Evolutionary conservation across 2,329 filamentous ascomycete species (phyloP).

Genomic region (Colletotrichum lini): DNA sequence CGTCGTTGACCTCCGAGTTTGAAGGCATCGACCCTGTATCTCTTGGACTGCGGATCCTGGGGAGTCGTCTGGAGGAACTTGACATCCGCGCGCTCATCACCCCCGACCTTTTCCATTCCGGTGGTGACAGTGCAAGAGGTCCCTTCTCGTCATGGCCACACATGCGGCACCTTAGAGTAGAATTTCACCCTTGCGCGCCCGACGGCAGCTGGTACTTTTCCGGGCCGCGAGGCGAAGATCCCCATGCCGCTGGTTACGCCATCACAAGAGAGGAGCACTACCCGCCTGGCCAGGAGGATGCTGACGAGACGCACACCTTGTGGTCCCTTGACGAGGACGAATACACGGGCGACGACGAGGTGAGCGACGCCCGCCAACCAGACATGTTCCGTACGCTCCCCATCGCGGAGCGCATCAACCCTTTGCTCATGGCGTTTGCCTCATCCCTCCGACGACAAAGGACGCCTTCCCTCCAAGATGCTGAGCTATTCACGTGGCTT

Average conservation of each 20-base stretch:
- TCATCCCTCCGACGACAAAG: slow-evolving; percentile 36
- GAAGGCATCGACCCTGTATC: slow-evolving; percentile 20
- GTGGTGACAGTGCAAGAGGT: too few species aligned
- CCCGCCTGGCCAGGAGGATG: slow-evolving; percentile 31
- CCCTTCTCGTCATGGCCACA: too few species aligned
- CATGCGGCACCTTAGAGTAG: too few species aligned
- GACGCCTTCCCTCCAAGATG: slow-evolving; percentile 44
- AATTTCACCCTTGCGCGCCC: too few species aligned
- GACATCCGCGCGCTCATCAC: background rate
- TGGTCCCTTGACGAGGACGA: slow-evolving; percentile 38
- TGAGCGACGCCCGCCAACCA: background rate
- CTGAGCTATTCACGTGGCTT: slow-evolving; percentile 45
- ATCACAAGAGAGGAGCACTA: slow-evolving; percentile 44
- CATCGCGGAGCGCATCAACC: slow-evolving; percentile 40
- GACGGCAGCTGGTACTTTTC: slow-evolving; percentile 45
- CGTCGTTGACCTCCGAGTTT: slow-evolving; percentile 1
- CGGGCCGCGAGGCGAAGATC: slow-evolving; percentile 44
- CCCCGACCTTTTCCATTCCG: slow-evolving; percentile 4
- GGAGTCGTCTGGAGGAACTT: slow-evolving; percentile 16
- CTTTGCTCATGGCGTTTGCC: slow-evolving; percentile 45
- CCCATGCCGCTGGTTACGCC: slow-evolving; percentile 39
- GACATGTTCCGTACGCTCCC: slow-evolving; percentile 46
- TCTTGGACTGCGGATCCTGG: slow-evolving; percentile 7
- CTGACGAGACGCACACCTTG: slow-evolving; percentile 7
- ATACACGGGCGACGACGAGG: slow-evolving; percentile 8